Conservation (phyloP, 1,284 basidiomycete species). For the Coniophora puteana region DNA sequence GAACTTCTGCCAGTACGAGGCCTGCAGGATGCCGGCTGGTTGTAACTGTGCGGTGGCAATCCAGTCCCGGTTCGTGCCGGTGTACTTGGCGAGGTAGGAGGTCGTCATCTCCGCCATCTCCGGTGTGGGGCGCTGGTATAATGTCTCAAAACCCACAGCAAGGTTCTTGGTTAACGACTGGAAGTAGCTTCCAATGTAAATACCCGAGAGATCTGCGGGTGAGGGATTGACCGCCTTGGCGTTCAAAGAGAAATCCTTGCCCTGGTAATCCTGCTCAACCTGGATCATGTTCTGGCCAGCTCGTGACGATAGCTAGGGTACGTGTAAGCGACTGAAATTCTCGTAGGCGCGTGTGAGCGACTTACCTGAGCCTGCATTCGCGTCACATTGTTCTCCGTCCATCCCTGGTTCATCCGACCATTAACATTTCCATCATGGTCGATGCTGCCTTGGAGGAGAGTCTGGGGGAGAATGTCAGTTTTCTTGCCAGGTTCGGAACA, state of each 20-base stretch:
- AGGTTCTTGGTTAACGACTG: constrained; percentile 94
- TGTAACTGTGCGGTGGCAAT: constrained; percentile 93
- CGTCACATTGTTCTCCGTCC: constrained; percentile 77
- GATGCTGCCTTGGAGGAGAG: constrained; percentile 90
- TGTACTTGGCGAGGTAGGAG: constrained; percentile 89
- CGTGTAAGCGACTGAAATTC: constrained; percentile 10
- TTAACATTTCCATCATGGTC: constrained; percentile 93
- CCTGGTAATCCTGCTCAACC: constrained; percentile 93
- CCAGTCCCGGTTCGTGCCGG: constrained; percentile 72
- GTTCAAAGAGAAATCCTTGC: constrained; percentile 86
- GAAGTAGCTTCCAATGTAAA: constrained; percentile 91
- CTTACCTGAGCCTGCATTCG: constrained; percentile 90
- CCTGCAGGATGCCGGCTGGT: constrained; percentile 82
- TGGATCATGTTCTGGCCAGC: constrained; percentile 87
- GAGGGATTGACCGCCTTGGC: constrained; percentile 93
- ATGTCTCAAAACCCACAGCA: constrained; percentile 87
- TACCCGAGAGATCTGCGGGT: constrained; percentile 85
- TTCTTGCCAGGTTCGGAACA: no score
- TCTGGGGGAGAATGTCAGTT: constrained; percentile 42
- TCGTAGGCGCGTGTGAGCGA: constrained; percentile 7
- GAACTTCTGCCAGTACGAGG: constrained; percentile 96
- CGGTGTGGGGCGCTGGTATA: constrained; percentile 80
- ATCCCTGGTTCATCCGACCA: constrained; percentile 88
- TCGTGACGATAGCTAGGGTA: constrained; percentile 55
- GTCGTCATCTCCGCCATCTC: constrained; percentile 72